Conservation (phyloP, 2,329 filamentous ascomycete species). For the Huntiella decipiens region DNA sequence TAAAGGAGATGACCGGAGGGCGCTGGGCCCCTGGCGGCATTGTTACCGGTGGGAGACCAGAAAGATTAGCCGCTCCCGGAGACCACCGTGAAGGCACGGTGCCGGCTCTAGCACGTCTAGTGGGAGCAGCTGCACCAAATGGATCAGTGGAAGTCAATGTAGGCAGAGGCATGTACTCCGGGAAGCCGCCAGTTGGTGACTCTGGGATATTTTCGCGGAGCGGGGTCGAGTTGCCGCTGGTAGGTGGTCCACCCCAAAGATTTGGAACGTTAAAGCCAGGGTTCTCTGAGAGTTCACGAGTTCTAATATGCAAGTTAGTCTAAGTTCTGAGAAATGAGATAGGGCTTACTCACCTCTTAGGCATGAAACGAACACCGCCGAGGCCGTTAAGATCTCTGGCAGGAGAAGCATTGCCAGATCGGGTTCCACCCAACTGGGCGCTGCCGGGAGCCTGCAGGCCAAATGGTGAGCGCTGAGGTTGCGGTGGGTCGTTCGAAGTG, state of each 20-base stretch:
- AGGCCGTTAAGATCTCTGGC: slow-evolving; percentile 57
- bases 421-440: slow-evolving; percentile 39
- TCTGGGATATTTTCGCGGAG: slow-evolving; percentile 94
- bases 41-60: slow-evolving; percentile 14
- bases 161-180: slow-evolving; percentile 49
- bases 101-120: slow-evolving; percentile 70
- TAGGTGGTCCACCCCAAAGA: slow-evolving; percentile 88
- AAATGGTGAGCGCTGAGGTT: slow-evolving; percentile 50
- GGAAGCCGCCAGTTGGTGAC: slow-evolving; percentile 88
- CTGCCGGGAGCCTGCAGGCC: slow-evolving; percentile 42
- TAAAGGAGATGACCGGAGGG: slow-evolving; percentile 39
- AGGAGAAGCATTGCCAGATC: slow-evolving; percentile 86
- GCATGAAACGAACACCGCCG: slow-evolving; percentile 55
- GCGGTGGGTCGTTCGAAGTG: slow-evolving; percentile 56
- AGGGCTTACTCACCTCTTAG: slow-evolving; percentile 58
- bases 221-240: slow-evolving; percentile 88
- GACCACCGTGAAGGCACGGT: slow-evolving; percentile 94
- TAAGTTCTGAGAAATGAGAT: background rate
- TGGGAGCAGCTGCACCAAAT: slow-evolving; percentile 35
- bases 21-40: slow-evolving; percentile 6
- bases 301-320: slow-evolving; percentile 24
- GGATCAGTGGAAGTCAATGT: slow-evolving; percentile 27
- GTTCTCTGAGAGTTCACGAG: slow-evolving; percentile 88
- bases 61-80: slow-evolving; percentile 37
- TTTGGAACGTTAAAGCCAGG: slow-evolving; percentile 47